Percentiles rank a stretch among this genome's conserved stretches.
Conservation (phyloP, 352 stramenopile species). For the Globisporangium orthogonon region DNA sequence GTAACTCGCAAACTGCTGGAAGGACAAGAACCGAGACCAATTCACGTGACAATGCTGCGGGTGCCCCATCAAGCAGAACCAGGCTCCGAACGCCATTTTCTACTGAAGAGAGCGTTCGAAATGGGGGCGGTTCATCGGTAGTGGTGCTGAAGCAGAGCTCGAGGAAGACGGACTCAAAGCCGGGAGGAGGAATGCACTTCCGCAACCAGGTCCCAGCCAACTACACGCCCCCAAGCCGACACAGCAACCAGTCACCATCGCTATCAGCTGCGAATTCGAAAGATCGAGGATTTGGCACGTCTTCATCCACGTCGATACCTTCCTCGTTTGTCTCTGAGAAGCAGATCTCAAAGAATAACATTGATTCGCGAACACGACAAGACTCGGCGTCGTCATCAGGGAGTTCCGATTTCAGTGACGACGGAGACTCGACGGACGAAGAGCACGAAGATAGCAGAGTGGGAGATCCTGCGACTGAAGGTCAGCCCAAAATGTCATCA, state of each 20-base stretch:
- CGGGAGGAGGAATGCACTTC: constrained; percentile 59
- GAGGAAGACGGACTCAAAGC: constrained; percentile 3
- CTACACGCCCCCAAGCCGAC: constrained; percentile 34
- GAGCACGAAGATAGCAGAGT: background rate
- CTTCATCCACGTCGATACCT: constrained; percentile 15
- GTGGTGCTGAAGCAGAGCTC: constrained; percentile 16
- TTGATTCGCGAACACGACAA: background rate
- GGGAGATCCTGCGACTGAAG: background rate
- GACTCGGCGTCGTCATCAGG: constrained; percentile 11
- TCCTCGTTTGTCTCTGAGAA: constrained; percentile 10
- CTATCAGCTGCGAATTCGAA: constrained; percentile 10
- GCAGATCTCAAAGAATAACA: background rate
- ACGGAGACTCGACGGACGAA: constrained; percentile 1
- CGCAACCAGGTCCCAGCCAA: constrained; percentile 63
- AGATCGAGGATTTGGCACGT: constrained; percentile 10
- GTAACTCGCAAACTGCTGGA: background rate
- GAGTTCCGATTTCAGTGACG: constrained; percentile 12
- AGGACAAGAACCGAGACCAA: background rate
- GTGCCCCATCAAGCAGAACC: background rate
- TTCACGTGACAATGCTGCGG: background rate
- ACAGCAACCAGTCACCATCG: constrained; percentile 7
- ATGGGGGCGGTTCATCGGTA: background rate
- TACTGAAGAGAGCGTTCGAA: background rate
- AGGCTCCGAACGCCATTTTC: background rate
- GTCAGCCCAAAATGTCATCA: background rate